These are phyloP conservation scores for Stagonosporopsis rhizophila DNA, from an alignment of 2,329 filamentous ascomycete genomes.

Conservation along the genomic window DNA sequence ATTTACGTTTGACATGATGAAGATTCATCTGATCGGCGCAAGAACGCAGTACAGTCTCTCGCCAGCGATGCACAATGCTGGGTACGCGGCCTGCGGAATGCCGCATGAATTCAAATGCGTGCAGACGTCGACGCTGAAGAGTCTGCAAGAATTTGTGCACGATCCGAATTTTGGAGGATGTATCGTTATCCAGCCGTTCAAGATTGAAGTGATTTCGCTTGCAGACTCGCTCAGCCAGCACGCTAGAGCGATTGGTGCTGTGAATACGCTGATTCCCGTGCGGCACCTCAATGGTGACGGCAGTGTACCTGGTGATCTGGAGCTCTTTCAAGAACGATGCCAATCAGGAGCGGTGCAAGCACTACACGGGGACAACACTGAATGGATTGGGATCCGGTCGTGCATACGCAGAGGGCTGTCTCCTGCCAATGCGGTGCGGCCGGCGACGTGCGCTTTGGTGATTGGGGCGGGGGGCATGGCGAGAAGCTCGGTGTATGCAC, in stretches of 20 bases:
- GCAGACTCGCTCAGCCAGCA: constrained; percentile 73
- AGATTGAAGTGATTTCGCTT: constrained; percentile 71
- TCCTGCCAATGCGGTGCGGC: constrained; percentile 67
- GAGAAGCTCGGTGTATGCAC: constrained; percentile 76
- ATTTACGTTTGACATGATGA: constrained; percentile 72
- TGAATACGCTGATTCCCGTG: constrained; percentile 78
- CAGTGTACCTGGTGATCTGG: constrained; percentile 61
- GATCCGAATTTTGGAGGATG: constrained; percentile 75
- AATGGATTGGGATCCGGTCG: constrained; percentile 80
- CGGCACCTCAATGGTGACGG: constrained; percentile 65
- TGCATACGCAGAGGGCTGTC: constrained; percentile 76
- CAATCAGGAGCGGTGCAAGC: constrained; percentile 71
- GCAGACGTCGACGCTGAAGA: constrained; percentile 67
- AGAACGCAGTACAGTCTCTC: constrained; percentile 76
- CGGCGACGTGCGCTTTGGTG: constrained; percentile 60
- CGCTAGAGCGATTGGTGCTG: constrained; percentile 75
- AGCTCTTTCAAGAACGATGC: constrained; percentile 65
- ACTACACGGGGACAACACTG: constrained; percentile 80
- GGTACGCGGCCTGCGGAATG: constrained; percentile 71
- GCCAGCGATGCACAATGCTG: constrained; percentile 78
- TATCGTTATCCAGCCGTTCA: constrained; percentile 76
- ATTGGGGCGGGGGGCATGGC: constrained; percentile 76
- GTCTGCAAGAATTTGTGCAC: constrained; percentile 68
- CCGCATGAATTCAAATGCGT: constrained; percentile 71
- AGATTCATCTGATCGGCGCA: constrained; percentile 76